These are phyloP conservation scores for Teunomyces tritomae DNA, from an alignment of 805 yeast species.

Conservation along the genomic window DNA sequence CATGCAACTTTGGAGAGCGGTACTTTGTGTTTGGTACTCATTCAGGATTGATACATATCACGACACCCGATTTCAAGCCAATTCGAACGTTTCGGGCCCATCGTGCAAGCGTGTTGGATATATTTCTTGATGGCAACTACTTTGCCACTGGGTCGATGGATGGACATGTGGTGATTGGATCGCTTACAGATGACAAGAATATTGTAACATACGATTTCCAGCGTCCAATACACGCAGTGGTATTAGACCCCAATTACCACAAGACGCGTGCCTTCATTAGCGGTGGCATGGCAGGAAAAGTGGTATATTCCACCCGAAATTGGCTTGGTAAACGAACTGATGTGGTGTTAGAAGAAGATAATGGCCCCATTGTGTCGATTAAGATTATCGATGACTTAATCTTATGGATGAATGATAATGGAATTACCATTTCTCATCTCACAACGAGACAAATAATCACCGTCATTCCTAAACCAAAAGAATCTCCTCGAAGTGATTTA, in stretches of 20 bases:
- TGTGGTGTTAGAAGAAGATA: constrained; percentile 52
- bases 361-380: constrained; percentile 72
- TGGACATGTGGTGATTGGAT: constrained; percentile 85
- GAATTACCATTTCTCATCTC: constrained; percentile 67
- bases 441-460: constrained; percentile 48
- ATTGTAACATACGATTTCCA: constrained; percentile 76
- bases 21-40: constrained; percentile 85
- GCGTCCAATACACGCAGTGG: constrained; percentile 85
- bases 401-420: constrained; percentile 82
- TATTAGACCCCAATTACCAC: constrained; percentile 67
- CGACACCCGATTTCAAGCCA: constrained; percentile 55
- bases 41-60: constrained; percentile 74
- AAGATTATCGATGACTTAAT: constrained; percentile 61
- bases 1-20: constrained; percentile 57
- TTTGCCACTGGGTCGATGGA: constrained; percentile 92
- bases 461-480: constrained; percentile 55
- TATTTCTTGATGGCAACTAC: constrained; percentile 67
- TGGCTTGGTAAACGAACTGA: constrained; percentile 89
- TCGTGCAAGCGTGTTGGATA: constrained; percentile 74
- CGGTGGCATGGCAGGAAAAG: constrained; percentile 89
- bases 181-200: constrained; percentile 59
- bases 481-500: constrained; percentile 65
- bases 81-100: constrained; percentile 81
- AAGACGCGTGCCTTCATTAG: constrained; percentile 66
- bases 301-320: constrained; percentile 67